Conservation (phyloP, 1,139 yeast genomes). For the Yamadazyma oceani region DNA sequence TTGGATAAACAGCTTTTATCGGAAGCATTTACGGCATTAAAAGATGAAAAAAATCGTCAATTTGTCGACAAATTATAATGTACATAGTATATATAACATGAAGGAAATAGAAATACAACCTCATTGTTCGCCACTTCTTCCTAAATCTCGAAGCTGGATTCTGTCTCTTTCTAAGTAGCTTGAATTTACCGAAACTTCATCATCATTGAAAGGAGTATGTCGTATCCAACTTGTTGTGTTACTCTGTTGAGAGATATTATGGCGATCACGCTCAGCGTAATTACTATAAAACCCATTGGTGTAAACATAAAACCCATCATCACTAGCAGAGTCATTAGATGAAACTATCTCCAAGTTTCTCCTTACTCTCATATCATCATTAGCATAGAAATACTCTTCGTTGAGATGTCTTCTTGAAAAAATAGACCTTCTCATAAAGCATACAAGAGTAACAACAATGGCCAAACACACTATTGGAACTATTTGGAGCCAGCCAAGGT, state of each 20-base stretch:
- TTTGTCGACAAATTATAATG: slow-evolving; percentile 1
- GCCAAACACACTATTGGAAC: slow-evolving; percentile 40
- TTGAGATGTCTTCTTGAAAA: slow-evolving; percentile 39
- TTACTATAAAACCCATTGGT: slow-evolving; percentile 42
- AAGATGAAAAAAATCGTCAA: not conserved
- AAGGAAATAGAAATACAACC: too few species aligned
- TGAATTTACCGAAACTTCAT: slow-evolving; percentile 20
- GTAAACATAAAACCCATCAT: slow-evolving; percentile 47
- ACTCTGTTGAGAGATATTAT: slow-evolving; percentile 16
- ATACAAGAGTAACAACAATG: slow-evolving; percentile 36
- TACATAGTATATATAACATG: not conserved
- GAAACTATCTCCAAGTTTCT: slow-evolving; percentile 18
- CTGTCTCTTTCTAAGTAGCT: slow-evolving; percentile 13
- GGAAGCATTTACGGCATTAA: not conserved
- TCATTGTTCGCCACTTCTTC: slow-evolving; percentile 2
- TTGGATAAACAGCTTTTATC: not conserved
- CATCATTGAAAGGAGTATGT: slow-evolving; percentile 22
- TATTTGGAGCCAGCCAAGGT: slow-evolving; percentile 47
- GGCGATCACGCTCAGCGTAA: slow-evolving; percentile 17
- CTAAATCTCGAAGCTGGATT: slow-evolving; percentile 9
- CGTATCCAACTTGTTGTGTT: slow-evolving; percentile 22
- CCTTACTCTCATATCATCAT: slow-evolving; percentile 40
- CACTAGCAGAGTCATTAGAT: slow-evolving; percentile 35
- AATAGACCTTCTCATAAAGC: slow-evolving; percentile 42
- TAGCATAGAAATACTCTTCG: slow-evolving; percentile 27